Conservation (phyloP, 129 eudicot species). For the Saposhnikovia divaricata region DNA sequence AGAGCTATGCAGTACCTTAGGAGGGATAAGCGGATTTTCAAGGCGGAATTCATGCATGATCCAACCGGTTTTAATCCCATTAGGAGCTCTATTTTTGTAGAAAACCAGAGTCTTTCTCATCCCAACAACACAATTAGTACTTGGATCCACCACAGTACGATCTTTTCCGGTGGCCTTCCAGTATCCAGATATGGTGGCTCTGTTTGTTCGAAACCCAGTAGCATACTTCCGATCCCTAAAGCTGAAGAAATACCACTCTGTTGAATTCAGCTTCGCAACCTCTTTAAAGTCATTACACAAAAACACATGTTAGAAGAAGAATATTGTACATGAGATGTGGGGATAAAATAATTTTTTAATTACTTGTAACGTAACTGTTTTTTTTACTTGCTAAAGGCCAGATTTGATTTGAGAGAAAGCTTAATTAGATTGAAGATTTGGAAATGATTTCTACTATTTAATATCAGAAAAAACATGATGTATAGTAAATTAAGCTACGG, state of each 20-base stretch:
- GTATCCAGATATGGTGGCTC: conserved; percentile 81
- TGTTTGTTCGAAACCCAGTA: conserved; percentile 74
- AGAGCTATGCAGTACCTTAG: conserved; percentile 40
- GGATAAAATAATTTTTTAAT: neutral
- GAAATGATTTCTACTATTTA: neutral
- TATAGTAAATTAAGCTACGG: too few species aligned
- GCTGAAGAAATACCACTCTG: conserved; percentile 97
- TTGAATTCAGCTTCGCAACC: conserved; percentile 75
- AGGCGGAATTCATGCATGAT: conserved; percentile 97
- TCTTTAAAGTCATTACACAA: conserved; percentile 21
- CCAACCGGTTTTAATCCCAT: conserved; percentile 93
- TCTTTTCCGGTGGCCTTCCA: conserved; percentile 99
- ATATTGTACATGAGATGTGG: neutral
- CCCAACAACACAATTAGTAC: conserved; percentile 42
- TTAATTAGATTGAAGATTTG: neutral
- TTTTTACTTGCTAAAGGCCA: neutral
- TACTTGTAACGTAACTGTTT: neutral
- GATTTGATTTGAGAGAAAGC: conserved; percentile 1
- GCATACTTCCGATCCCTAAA: conserved; percentile 94
- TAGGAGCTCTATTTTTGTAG: conserved; percentile 85
- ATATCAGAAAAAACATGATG: neutral
- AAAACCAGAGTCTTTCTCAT: conserved; percentile 95
- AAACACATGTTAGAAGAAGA: neutral
- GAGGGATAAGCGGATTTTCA: conserved; percentile 70
- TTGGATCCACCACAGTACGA: conserved; percentile 54